These are phyloP conservation scores for Dorcoceras hygrometricum DNA, from an alignment of 257 asterid genomes.

Conservation along the genomic window DNA sequence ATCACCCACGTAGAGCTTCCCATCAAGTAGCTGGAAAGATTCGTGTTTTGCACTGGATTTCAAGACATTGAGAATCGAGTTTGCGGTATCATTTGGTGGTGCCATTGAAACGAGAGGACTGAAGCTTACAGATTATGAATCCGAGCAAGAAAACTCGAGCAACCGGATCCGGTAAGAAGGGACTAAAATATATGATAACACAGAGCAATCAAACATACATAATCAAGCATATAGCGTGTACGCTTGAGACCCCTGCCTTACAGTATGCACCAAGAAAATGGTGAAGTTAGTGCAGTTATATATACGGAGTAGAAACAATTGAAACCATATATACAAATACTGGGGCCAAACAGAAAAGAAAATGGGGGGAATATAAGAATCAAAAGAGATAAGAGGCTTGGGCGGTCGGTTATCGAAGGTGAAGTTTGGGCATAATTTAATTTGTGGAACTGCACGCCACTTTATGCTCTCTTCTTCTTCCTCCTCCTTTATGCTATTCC, in stretches of 20 bases:
- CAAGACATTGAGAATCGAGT: slow-evolving; percentile 24
- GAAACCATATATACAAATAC: no score
- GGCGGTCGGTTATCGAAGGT: background rate
- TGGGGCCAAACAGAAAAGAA: no score
- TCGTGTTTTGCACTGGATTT: slow-evolving; percentile 27
- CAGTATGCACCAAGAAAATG: background rate
- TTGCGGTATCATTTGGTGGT: slow-evolving; percentile 40
- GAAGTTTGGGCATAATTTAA: no score
- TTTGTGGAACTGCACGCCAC: background rate
- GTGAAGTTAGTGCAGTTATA: background rate
- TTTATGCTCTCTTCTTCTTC: background rate
- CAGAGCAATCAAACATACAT: background rate
- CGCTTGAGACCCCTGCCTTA: background rate
- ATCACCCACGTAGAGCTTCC: slow-evolving; percentile 36
- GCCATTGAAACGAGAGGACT: slow-evolving; percentile 34
- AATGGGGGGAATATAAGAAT: background rate
- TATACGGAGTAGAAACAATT: background rate
- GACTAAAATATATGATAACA: background rate
- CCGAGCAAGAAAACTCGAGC: background rate
- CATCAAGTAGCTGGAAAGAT: slow-evolving; percentile 35
- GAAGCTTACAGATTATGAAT: slow-evolving; percentile 13
- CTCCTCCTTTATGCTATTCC: background rate
- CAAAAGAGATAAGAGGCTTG: background rate
- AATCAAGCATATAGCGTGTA: background rate
- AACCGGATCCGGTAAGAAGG: background rate